Base-by-base conservation (phyloP, 306 rosid species). In the Dalbergia cochinchinensis region DNA sequence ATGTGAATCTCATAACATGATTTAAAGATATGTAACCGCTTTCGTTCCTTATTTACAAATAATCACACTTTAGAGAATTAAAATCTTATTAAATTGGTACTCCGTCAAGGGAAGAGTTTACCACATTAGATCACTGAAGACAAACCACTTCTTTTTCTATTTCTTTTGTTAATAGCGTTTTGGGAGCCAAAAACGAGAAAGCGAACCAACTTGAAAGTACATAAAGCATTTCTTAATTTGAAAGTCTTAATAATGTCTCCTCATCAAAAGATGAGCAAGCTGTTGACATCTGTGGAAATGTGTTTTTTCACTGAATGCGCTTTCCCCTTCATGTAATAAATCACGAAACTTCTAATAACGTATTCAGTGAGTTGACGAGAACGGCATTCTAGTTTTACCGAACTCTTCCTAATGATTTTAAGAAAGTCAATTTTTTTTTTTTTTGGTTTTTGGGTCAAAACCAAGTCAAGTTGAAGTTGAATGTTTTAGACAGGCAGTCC, bases 221-320 rank as follows among this genome's bases (percentile, higher is more conserved):
- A 82, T 85, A 85, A 83, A 76, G 76, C 71, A 58, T 89, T 81
- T 63, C 93, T 83, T 87, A 81, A 83, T 80, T 85, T 87, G 84
- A 77, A 89, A 83, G 90, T 66, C 71, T 83, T 16, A 71, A 81
- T 73, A 61, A 90, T 90, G 33, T 72, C 88, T 83, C 84, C 74
- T 80, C 77, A 82, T 77, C 73, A 4, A 77, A 82, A 86, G 78
- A 72, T 81, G 81, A 85, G 83, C 71, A 64, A 76, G 63, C 39
- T 50, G 47, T 82, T 73, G 72, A 74, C 75, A 82, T 75, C 65
- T 79, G n/a, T 44, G 35, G 34, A 71, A 78, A 83, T 75, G 82
- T 81, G 78, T 48, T 65, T 55, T 26, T 71, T 54, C 79, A 78
- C 59, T 64, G 80, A 78, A 82, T 15, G 71, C 64, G 5, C 54